These are phyloP conservation scores for Colletotrichum melonis DNA, from an alignment of 2,329 filamentous ascomycete genomes.

Conservation along the genomic window DNA sequence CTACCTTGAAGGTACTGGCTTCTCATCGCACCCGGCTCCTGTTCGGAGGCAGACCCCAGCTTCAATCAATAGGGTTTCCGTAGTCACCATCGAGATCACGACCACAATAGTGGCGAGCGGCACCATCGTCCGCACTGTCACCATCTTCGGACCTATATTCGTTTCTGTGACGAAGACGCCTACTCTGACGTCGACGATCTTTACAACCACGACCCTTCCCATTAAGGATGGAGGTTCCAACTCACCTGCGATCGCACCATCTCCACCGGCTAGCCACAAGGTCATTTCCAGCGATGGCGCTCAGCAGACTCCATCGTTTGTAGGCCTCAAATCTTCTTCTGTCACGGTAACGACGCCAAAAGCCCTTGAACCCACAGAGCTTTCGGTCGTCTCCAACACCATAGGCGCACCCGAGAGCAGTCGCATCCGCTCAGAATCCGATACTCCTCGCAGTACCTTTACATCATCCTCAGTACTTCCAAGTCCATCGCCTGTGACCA, in stretches of 20 bases:
- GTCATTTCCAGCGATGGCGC: neutral
- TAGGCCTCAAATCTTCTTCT: neutral
- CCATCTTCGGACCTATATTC: constrained; percentile 27
- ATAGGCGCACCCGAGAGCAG: neutral
- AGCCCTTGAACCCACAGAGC: neutral
- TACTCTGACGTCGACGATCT: constrained; percentile 29
- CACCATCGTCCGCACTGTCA: constrained; percentile 23
- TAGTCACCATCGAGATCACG: constrained; percentile 23
- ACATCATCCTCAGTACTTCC: neutral
- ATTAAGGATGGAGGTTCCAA: neutral
- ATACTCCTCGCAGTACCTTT: neutral
- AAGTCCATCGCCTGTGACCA: neutral
- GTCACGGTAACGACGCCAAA: too few species aligned
- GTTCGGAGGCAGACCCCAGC: neutral
- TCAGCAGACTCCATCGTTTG: too few species aligned
- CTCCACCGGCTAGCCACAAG: neutral
- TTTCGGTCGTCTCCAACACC: neutral
- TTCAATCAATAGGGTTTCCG: neutral
- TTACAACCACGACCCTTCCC: constrained; percentile 16
- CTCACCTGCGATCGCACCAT: neutral
- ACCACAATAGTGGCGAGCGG: constrained; percentile 26
- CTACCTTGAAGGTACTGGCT: neutral
- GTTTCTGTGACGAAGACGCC: constrained; percentile 33
- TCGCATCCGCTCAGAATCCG: neutral
- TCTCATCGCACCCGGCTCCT: neutral